A percentile compares a stretch with the other conserved stretches of the same genome.
These are phyloP conservation scores for Endogone sp. DNA, from an alignment of 192 early-diverging fungal genomes.

Conservation along the genomic window DNA sequence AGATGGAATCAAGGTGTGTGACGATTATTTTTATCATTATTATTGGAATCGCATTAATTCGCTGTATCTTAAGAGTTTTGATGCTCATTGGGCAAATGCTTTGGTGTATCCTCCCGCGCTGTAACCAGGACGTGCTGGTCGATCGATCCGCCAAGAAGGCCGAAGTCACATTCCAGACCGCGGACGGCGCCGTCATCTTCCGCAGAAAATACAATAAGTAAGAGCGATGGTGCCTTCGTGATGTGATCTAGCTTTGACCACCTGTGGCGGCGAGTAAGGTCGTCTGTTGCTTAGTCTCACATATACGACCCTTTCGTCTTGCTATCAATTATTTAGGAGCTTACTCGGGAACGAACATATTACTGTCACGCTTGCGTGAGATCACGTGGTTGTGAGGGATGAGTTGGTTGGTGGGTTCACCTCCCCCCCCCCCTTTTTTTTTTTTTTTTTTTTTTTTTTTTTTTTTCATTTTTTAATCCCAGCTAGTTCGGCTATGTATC, in stretches of 20 bases:
- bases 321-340: not conserved
- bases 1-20: slow-evolving; percentile 11
- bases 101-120: not conserved
- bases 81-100: not conserved
- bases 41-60: not conserved
- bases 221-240: not conserved
- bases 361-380: not conserved
- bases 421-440: no score
- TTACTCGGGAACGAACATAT: not conserved
- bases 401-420: no score
- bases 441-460: no score
- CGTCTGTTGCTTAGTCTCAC: no score
- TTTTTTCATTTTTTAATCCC: no score
- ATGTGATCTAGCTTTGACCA: no score
- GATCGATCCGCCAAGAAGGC: slow-evolving; percentile 13
- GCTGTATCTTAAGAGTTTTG: not conserved
- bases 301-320: no score
- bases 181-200: slow-evolving; percentile 14
- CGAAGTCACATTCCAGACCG: slow-evolving; percentile 8
- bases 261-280: no score
- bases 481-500: no score
- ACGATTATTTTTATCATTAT: not conserved
- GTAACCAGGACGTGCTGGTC: slow-evolving; percentile 6
- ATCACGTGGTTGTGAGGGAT: no score
- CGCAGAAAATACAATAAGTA: slow-evolving; percentile 18